A percentile compares a stretch with the other conserved stretches of the same genome.
phyloP scores from a whole-genome alignment of 169 alveolate genomes.

The Plasmodium sp. region DNA sequence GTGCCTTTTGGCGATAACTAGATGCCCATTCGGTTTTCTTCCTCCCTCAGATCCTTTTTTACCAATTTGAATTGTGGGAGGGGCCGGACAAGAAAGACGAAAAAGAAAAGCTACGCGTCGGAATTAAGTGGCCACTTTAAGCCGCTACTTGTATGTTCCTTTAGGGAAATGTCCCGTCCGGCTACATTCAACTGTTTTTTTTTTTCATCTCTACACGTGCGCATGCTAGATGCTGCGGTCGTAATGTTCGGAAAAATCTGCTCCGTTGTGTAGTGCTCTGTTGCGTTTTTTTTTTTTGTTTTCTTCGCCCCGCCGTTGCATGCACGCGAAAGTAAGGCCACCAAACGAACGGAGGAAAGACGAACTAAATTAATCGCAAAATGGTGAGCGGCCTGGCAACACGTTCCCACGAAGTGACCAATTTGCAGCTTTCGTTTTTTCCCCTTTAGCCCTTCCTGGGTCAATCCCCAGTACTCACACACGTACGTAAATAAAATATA shows the following conservation, averaged over 20 bases:
- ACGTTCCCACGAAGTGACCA: not conserved
- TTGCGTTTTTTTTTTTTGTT: not conserved
- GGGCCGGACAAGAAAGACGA: not conserved
- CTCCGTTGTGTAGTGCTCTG: not conserved
- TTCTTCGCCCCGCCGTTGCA: not conserved
- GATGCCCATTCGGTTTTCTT: not conserved
- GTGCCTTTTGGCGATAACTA: not conserved
- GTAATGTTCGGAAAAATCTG: not conserved
- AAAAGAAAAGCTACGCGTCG: not conserved
- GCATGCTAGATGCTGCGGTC: conserved; percentile 1
- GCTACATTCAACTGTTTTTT: not conserved
- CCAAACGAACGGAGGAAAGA: not conserved
- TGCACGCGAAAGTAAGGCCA: not conserved
- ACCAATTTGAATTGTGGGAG: not conserved
- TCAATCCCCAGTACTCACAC: not conserved
- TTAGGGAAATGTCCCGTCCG: not conserved
- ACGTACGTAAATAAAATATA: not conserved
- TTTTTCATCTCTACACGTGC: not conserved
- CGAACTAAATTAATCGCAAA: not conserved
- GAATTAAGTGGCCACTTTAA: not conserved
- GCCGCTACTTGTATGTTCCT: not conserved
- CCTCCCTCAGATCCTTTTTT: not conserved
- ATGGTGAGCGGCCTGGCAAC: not conserved
- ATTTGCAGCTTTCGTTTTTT: not conserved
- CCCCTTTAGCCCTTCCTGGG: not conserved